Evolutionary conservation across 257 asterid genomes (phyloP), one percentile per base, ranked within the genome.

Genomic region (Nicotiana undulata): DNA sequence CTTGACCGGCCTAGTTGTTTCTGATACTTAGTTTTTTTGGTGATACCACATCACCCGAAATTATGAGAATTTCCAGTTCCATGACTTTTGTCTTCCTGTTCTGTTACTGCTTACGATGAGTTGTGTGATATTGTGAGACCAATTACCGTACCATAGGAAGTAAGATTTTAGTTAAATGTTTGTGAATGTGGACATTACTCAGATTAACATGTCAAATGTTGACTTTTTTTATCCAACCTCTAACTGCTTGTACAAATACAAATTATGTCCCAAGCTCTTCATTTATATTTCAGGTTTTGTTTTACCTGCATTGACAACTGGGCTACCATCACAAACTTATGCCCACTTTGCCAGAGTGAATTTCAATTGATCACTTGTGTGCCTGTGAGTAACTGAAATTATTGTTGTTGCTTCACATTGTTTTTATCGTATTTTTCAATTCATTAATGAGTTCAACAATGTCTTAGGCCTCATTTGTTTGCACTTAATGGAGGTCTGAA

Each of bases 221-320:
- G 46, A 17, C 60, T 61, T 34, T 11, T 40, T 34, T 11, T 28
- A 49, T 64, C 84, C 52, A 64, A 44, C 29, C 75, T 80, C 22
- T 80, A 49, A 58, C 85, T 77, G 63, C 61, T 81, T 26, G 22
- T 70, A 80, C 81, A 77, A 75, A 75, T 80, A 83, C 85, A 65
- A 67, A 64, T 75, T 31, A 61, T 78, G 72, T 58, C 79, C 63
- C 78, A 58, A 76, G 37, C 22, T 83, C 60, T 8, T 76, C 63
- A 55, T 86, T 82, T 79, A 37, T 85, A 77, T 91, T 90, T 80
- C 97, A 95, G 99, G 99, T 95, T 95, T 90, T 95, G 99, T 90
- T 95, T 95, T 89, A 85, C 97, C 16, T 93, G 99, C 94, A 93
- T 95, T 85, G 99, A 95, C 94, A 95, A 95, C 88, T 95, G 99